A percentile compares a stretch with the other conserved stretches of the same genome.
phyloP scores from a whole-genome alignment of 495 filamentous ascomycete genomes.

The Hypoxylon fragiforme region DNA sequence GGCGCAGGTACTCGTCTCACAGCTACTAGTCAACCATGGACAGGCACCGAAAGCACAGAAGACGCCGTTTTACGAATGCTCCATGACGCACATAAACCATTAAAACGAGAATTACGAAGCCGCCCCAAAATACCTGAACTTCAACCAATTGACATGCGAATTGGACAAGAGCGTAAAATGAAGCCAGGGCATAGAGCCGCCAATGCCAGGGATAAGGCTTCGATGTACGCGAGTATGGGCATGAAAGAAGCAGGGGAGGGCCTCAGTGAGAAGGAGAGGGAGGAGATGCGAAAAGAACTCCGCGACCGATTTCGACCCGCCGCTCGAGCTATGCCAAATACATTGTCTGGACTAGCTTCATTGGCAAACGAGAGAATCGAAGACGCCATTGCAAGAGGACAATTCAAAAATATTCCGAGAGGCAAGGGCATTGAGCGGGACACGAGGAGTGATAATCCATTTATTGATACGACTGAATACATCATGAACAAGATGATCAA shows the following conservation, averaged over 20 bases:
- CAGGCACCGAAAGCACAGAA: constrained; percentile 69
- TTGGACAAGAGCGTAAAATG: constrained; percentile 45
- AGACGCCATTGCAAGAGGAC: constrained; percentile 87
- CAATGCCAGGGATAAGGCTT: constrained; percentile 76
- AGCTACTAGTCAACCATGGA: constrained; percentile 76
- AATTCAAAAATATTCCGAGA: constrained; percentile 85
- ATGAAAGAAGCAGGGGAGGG: constrained; percentile 55
- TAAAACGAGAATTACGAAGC: constrained; percentile 52
- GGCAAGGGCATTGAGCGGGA: constrained; percentile 80
- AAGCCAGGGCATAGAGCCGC: constrained; percentile 65
- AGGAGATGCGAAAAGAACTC: constrained; percentile 69
- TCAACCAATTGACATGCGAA: constrained; percentile 61
- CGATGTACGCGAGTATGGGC: constrained; percentile 65
- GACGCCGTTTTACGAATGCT: constrained; percentile 89
- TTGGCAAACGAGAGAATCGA: constrained; percentile 94
- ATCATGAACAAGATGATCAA: constrained; percentile 99
- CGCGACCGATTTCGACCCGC: constrained; percentile 77
- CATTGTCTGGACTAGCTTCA: constrained; percentile 75
- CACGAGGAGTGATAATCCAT: constrained; percentile 81
- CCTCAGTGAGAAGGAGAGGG: constrained; percentile 69
- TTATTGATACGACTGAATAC: constrained; percentile 95
- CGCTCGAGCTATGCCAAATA: constrained; percentile 74
- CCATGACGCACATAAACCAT: constrained; percentile 74
- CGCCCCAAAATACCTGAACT: constrained; percentile 56
- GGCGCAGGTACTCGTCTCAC: constrained; percentile 72